Conservation (phyloP, 805 yeast species). For the Jamesozyma hellenica region DNA sequence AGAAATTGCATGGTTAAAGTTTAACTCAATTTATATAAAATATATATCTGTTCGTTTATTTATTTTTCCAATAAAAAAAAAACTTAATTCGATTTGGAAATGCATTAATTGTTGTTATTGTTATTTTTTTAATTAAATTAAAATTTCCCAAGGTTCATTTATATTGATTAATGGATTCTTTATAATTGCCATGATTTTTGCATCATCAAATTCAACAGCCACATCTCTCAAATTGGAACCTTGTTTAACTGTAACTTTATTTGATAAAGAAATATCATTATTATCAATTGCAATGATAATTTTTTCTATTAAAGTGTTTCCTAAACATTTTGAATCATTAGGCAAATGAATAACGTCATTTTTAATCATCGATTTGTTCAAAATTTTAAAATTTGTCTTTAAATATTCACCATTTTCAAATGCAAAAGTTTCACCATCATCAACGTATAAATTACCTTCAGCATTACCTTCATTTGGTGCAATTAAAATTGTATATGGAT, state of each 20-base stretch:
- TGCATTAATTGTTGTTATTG: too few species aligned
- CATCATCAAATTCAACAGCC: conserved; percentile 11
- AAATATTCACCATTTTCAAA: conserved; percentile 44
- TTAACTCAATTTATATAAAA: too few species aligned
- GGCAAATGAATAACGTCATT: conserved; percentile 23
- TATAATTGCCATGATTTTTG: conserved; percentile 25
- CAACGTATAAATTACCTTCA: conserved; percentile 56
- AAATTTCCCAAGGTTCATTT: conserved; percentile 40
- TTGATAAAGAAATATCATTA: conserved; percentile 1
- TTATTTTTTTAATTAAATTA: conserved; percentile 21
- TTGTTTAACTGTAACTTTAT: conserved; percentile 28
- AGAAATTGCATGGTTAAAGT: conserved; percentile 6
- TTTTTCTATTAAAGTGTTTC: conserved; percentile 42
- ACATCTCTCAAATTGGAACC: conserved; percentile 33
- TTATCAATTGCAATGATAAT: conserved; percentile 40
- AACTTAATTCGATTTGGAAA: too few species aligned
- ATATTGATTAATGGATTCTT: conserved; percentile 43
- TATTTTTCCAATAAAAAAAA: too few species aligned
- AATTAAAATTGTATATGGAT: conserved; percentile 69
- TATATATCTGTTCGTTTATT: too few species aligned
- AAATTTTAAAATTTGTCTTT: conserved; percentile 33
- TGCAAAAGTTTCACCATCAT: conserved; percentile 72
- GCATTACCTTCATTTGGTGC: conserved; percentile 49
- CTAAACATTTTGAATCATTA: conserved; percentile 19
- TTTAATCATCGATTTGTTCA: conserved; percentile 26